A percentile compares a stretch with the other conserved stretches of the same genome.
These are phyloP conservation scores for Hyphochytrium catenoides DNA, from an alignment of 352 stramenopile species.

Conservation along the genomic window DNA sequence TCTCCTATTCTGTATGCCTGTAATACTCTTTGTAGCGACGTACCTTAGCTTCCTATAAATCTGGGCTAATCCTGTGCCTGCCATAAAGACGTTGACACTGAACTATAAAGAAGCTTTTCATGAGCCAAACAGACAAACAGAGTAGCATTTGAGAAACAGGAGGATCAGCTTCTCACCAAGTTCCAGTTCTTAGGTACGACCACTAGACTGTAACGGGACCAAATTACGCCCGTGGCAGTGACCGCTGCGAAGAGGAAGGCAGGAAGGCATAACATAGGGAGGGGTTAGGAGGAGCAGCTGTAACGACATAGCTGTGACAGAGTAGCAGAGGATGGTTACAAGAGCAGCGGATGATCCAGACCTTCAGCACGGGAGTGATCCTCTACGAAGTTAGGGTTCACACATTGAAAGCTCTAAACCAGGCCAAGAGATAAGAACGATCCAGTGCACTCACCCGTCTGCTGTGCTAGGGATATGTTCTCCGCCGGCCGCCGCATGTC, in stretches of 20 bases:
- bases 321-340: no score
- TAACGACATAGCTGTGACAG: constrained; percentile 1
- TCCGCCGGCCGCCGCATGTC: constrained; percentile 53
- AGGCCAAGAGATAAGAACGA: no score
- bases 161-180: no score
- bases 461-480: constrained; percentile 50
- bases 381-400: no score
- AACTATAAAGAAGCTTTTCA: no score
- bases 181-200: constrained; percentile 75
- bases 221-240: constrained; percentile 55
- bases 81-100: constrained; percentile 67
- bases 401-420: no score
- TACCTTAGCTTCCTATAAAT: constrained; percentile 48
- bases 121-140: no score
- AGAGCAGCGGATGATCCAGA: no score
- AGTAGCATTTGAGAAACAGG: no score
- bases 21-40: no score
- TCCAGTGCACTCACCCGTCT: constrained; percentile 17
- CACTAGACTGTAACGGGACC: constrained; percentile 59
- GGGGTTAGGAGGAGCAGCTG: background rate
- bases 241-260: constrained; percentile 15
- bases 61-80: constrained; percentile 45
- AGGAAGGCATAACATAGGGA: background rate
- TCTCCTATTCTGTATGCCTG: no score
- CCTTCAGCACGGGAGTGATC: no score